Evolutionary conservation across 1,284 basidiomycete genomes (phyloP).

Genomic region (Marasmius tenuissimus): DNA sequence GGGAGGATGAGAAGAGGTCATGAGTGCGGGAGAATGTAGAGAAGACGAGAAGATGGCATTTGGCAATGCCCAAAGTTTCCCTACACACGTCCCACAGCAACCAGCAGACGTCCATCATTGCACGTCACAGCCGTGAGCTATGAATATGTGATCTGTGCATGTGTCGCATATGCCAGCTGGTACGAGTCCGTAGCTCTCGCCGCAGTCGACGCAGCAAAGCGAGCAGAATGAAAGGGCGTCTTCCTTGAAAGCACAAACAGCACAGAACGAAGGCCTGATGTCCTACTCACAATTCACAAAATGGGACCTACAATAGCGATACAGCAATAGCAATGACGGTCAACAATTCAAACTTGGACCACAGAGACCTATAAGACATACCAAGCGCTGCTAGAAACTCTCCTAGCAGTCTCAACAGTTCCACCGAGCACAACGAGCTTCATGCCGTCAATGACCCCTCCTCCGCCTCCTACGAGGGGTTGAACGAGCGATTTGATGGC

Average conservation of each 20-base stretch:
- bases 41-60: too few relatives aligned
- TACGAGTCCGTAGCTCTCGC: too few relatives aligned
- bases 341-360: neutral
- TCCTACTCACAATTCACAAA: conserved; percentile 74
- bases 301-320: conserved; percentile 73
- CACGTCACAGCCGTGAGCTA: too few relatives aligned
- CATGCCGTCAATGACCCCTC: conserved; percentile 79
- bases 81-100: too few relatives aligned
- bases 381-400: conserved; percentile 80
- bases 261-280: neutral
- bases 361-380: conserved; percentile 29
- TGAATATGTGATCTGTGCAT: too few relatives aligned
- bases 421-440: conserved; percentile 84
- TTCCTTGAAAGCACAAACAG: too few relatives aligned
- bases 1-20: too few relatives aligned
- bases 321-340: conserved; percentile 16
- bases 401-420: conserved; percentile 79
- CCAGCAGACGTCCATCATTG: too few relatives aligned
- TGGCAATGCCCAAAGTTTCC: too few relatives aligned
- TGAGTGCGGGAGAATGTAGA: too few relatives aligned
- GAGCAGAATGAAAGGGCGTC: neutral
- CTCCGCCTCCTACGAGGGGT: conserved; percentile 73
- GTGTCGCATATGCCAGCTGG: too few relatives aligned
- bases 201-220: neutral
- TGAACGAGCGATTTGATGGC: conserved; percentile 78